Conservation (phyloP, 495 filamentous ascomycete genomes). For the Penicillium coprophilum region DNA sequence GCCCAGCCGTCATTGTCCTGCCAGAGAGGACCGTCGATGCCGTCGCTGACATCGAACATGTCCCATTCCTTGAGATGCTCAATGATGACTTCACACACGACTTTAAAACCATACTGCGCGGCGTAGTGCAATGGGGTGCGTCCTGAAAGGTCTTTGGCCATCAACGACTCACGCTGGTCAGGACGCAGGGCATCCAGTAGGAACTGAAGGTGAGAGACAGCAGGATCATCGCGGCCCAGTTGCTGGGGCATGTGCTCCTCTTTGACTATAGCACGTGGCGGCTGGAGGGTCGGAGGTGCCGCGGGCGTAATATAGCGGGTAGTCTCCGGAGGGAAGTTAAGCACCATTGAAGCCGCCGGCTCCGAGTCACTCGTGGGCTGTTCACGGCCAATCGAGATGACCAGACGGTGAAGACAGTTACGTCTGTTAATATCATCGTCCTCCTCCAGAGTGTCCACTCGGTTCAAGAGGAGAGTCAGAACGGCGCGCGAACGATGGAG, state of each 20-base stretch:
- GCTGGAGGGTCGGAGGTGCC: slow-evolving; percentile 60
- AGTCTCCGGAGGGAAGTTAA: slow-evolving; percentile 53
- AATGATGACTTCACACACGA: slow-evolving; percentile 84
- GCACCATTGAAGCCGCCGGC: slow-evolving; percentile 39
- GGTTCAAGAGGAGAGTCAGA: slow-evolving; percentile 65
- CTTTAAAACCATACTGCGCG: slow-evolving; percentile 88
- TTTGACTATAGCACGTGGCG: slow-evolving; percentile 54
- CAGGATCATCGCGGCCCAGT: slow-evolving; percentile 67
- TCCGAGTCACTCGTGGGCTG: slow-evolving; percentile 60
- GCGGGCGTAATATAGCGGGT: slow-evolving; percentile 76
- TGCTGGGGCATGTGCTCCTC: slow-evolving; percentile 57
- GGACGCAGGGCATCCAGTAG: slow-evolving; percentile 69
- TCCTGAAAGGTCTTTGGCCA: slow-evolving; percentile 71
- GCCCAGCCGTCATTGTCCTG: slow-evolving; percentile 91
- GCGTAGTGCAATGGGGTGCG: slow-evolving; percentile 92
- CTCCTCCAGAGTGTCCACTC: slow-evolving; percentile 72
- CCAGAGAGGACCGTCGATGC: slow-evolving; percentile 82
- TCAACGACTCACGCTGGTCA: slow-evolving; percentile 66
- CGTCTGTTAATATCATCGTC: slow-evolving; percentile 89
- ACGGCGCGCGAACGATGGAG: slow-evolving; percentile 65
- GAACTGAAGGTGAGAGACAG: slow-evolving; percentile 70
- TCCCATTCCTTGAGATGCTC: slow-evolving; percentile 85
- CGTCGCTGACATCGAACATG: slow-evolving; percentile 77
- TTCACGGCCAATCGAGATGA: slow-evolving; percentile 83
- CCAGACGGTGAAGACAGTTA: slow-evolving; percentile 87